phyloP scores from a whole-genome alignment of 179 eudicot species.

The Beta macrorhiza region DNA sequence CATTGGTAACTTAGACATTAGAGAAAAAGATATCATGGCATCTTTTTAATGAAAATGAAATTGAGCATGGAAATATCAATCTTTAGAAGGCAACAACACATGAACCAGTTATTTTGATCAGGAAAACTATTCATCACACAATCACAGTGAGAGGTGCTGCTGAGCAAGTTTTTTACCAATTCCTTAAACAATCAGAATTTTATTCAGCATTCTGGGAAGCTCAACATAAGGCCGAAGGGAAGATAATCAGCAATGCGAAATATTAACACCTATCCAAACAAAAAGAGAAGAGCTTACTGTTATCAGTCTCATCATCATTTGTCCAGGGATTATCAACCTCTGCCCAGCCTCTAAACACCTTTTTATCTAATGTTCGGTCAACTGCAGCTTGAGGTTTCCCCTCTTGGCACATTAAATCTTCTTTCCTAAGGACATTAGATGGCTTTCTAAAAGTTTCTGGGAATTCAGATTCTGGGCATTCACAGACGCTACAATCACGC shows the following conservation, averaged over 20 bases:
- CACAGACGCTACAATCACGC: constrained; percentile 93
- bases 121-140: neutral
- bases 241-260: neutral
- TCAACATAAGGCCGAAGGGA: no score
- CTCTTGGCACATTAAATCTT: constrained; percentile 81
- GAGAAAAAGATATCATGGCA: neutral
- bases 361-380: constrained; percentile 75
- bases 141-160: neutral
- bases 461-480: constrained; percentile 89
- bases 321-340: constrained; percentile 96
- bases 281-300: constrained; percentile 48
- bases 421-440: constrained; percentile 40
- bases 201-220: no score
- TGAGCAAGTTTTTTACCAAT: neutral
- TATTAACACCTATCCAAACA: neutral
- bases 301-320: constrained; percentile 86
- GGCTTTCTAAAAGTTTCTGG: constrained; percentile 75
- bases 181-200: no score
- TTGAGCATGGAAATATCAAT: neutral
- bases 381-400: constrained; percentile 83
- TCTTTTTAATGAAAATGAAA: constrained; percentile 1
- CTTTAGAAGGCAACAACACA: neutral
- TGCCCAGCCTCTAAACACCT: constrained; percentile 76
- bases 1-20: neutral
- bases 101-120: neutral